Percentiles rank a stretch among this genome's conserved stretches.
Evolutionary conservation across 345 rosid species (phyloP).

Genomic region (Corchorus olitorius): DNA sequence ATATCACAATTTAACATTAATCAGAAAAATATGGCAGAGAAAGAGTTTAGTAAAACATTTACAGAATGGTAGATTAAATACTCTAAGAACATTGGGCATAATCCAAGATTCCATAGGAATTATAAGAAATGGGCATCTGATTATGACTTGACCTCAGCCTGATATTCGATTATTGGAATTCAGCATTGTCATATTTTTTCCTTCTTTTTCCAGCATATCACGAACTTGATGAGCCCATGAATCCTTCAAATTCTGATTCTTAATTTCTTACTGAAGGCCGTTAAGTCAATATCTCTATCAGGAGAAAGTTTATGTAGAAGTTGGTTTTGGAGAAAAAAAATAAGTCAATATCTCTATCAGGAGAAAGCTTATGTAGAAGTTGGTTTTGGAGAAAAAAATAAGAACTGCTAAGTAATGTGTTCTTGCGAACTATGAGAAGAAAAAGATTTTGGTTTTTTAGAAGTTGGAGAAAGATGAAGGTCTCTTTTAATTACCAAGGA

Average conservation of each 20-base stretch:
- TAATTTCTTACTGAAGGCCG: constrained; percentile 74
- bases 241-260: constrained; percentile 72
- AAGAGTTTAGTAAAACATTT: not conserved
- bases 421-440: too few species aligned
- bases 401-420: too few species aligned
- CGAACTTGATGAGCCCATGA: constrained; percentile 96
- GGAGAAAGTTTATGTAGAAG: constrained; percentile 31
- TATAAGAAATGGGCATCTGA: not conserved
- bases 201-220: constrained; percentile 88
- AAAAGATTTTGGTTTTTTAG: too few species aligned
- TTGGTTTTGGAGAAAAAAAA: too few species aligned
- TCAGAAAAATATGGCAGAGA: not conserved
- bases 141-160: constrained; percentile 56
- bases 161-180: constrained; percentile 79
- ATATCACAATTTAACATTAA: not conserved
- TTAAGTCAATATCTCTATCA: constrained; percentile 97
- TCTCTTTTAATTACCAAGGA: too few species aligned
- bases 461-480: too few species aligned
- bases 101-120: not conserved
- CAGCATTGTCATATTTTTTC: constrained; percentile 84
- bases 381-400: too few species aligned
- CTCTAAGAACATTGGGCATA: not conserved
- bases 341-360: constrained; percentile 98
- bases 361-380: too few species aligned
- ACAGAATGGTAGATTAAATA: not conserved